These are phyloP conservation scores for Chrysochromulina tobinii DNA, from an alignment of 78 protist species.

Conservation along the genomic window DNA sequence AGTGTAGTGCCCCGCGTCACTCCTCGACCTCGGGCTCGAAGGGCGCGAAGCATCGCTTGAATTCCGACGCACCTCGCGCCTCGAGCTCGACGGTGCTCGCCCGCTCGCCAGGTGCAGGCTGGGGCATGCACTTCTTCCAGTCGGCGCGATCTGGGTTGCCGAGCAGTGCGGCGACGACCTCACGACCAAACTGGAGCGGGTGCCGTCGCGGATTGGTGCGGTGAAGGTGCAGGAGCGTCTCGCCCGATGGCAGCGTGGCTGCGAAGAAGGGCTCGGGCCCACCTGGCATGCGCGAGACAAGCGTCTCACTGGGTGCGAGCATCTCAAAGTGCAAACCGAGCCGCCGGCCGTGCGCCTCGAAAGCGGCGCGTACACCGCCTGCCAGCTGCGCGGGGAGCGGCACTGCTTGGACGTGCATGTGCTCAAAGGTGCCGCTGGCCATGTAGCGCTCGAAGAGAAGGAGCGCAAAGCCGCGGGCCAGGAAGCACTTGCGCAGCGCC, in stretches of 20 bases:
- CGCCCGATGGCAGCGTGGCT: not conserved
- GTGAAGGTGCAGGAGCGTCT: not conserved
- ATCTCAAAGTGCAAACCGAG: not conserved
- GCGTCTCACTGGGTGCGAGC: not conserved
- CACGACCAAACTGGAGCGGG: not conserved
- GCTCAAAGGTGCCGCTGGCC: not conserved
- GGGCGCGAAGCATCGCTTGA: no score
- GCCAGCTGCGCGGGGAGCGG: not conserved
- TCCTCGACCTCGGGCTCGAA: no score
- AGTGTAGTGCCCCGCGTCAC: no score
- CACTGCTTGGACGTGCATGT: slow-evolving; percentile 2
- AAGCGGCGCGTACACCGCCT: not conserved
- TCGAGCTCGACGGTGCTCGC: no score
- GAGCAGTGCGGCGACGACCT: not conserved
- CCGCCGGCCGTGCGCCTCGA: not conserved
- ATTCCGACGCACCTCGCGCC: no score
- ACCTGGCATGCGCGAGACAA: not conserved
- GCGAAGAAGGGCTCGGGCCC: not conserved
- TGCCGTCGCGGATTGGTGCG: not conserved
- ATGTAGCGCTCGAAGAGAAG: not conserved
- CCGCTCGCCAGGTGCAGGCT: not conserved
- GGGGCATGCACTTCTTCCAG: not conserved
- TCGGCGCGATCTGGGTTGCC: not conserved
- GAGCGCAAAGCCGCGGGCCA: not conserved
- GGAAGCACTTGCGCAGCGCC: not conserved